Base-by-base conservation (phyloP, 2,329 filamentous ascomycete species). In the Fusarium haematococcum region DNA sequence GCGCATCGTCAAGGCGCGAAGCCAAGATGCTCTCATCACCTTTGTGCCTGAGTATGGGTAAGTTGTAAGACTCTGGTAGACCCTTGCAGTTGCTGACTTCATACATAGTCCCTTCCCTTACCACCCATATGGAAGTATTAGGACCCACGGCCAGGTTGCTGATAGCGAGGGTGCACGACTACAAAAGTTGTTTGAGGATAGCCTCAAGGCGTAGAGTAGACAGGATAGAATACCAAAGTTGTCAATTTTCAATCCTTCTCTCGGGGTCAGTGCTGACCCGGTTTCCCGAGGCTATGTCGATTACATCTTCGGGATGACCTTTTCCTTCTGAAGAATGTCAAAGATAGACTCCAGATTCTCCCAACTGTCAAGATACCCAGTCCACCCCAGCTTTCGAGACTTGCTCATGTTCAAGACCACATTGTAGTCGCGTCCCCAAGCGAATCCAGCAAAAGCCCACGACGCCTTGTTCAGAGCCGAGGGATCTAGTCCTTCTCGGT, bases 131-230 rank as follows among this genome's bases (percentile, higher is more conserved):
- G 54, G 54, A 39, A 58, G 54, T 1, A 27, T 39, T 7, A 58
- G 54, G 3, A 58, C 54, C 6, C 54, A 58, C 14, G 54, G 54
- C 1, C 33, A 58, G 32, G 54, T 58, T 39, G 54, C 54, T 18
- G 54, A 58, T 27, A 58, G 54, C 9, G 54, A 58, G 54, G 54
- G 54, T 58, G 33, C 54, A n/a, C 54, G 54, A 27, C 32, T 58
- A 18, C 54, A 58, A 25, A 58, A 39, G 33, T 25, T 58, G 54
- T 58, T 58, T 39, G 54, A 58, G 23, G 54, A 58, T 4, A 58
- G 54, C 1, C 54, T 58, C 20, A 58, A 27, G 33, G 54, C 16
- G 6, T 58, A 58, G 33, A 27, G 6, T 11, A 57, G 54, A 57
- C 10, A 27, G 7, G 33, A 27, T 35, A 37, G 20, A 25, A 58